Base-by-base conservation (phyloP, 2,329 filamentous ascomycete species). In the Cladosporium sp. region DNA sequence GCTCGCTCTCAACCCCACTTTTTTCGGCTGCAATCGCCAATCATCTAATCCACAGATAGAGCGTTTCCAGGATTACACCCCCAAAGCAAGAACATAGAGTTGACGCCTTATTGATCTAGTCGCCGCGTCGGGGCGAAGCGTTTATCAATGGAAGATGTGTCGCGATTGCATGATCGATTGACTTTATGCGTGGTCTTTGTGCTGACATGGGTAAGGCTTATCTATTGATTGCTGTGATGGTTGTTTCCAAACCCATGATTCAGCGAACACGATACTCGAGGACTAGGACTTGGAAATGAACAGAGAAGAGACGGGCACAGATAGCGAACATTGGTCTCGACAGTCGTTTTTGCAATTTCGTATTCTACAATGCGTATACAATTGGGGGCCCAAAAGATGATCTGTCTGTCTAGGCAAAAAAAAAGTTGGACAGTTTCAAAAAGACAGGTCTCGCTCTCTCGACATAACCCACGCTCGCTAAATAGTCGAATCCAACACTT, bases 341-440 rank as follows among this genome's bases (percentile, higher is more conserved):
- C 41, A 47, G 41, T 47, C 41, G 41, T 58, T 38, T 38, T 58
- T 58, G 55, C 55, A 38, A 58, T 26, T 58, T 58, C 55, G 55
- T 58, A 38, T 41, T 58, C 55, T 58, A 58, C 55, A 58, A 41
- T 38, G 32, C 55, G 34, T 38, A 36, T 58, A 58, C 34, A 58
- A 58, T 58, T 15, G 24, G 24, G 49, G 24, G 32, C 34, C 55
- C 55, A 26, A 26, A 26, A 58, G 55, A 41, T 28, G 18, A 24
- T 30, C 49, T 30, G 21, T 28, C 49, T 52, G 24, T 57, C 32
- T 58, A 41, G 55, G 32, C 55, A 58, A 58, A 58, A 58, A 58
- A 58, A 44, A 44, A n/a, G 15, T 24, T n/a, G 21, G 11, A 8
- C n/a, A 28, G 7, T 24, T 26, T 28, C 32, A 41, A 41, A 38